Evolutionary conservation across 2,329 filamentous ascomycete species (phyloP).

Genomic region (Knufia petricola): DNA sequence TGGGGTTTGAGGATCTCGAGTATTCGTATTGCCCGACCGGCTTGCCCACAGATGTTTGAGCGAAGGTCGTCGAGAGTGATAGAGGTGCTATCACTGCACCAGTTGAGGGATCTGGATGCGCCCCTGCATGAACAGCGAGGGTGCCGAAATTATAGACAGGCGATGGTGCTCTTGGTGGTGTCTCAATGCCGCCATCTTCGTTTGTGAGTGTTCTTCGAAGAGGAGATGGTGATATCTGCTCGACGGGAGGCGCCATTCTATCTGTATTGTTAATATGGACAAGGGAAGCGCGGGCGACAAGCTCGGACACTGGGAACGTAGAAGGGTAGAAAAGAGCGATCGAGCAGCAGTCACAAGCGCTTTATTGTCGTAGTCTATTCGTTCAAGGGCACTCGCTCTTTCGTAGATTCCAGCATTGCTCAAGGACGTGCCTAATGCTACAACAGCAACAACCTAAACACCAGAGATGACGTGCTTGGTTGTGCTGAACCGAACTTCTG

Average conservation of each 20-base stretch:
- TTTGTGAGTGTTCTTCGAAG: slow-evolving; percentile 24
- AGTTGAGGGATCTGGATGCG: slow-evolving; percentile 79
- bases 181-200: slow-evolving; percentile 53
- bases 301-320: too few relatives aligned
- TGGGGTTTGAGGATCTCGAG: slow-evolving; percentile 85
- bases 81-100: slow-evolving; percentile 96
- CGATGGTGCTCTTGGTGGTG: slow-evolving; percentile 62
- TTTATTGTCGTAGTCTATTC: too few relatives aligned
- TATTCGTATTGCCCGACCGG: slow-evolving; percentile 90
- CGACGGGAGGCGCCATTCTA: background rate
- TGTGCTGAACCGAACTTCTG: too few relatives aligned
- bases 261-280: background rate
- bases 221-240: background rate
- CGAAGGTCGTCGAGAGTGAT: slow-evolving; percentile 91
- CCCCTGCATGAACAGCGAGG: slow-evolving; percentile 85
- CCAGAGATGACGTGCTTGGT: too few relatives aligned
- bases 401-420: too few relatives aligned
- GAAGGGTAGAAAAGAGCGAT: too few relatives aligned
- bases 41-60: slow-evolving; percentile 78
- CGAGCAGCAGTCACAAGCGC: too few relatives aligned
- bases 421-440: too few relatives aligned
- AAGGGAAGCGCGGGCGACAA: too few relatives aligned
- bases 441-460: too few relatives aligned
- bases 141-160: slow-evolving; percentile 80
- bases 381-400: too few relatives aligned